Conservation (phyloP, 176 grass and related monocot species). For the Alopecurus myosuroides region DNA sequence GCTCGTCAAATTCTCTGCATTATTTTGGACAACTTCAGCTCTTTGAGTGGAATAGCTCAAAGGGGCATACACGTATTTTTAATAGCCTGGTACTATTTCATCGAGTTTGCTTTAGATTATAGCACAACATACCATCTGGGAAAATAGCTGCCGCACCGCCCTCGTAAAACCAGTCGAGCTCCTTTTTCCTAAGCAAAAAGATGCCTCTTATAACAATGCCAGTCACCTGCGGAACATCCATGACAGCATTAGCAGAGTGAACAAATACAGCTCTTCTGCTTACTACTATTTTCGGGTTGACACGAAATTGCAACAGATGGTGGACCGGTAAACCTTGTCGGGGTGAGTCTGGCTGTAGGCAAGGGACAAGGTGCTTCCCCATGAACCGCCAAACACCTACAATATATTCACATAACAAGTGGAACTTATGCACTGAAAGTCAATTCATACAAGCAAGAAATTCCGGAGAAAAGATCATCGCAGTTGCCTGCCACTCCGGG, state of each 20-base stretch:
- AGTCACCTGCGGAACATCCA: conserved; percentile 47
- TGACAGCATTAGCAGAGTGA: background rate
- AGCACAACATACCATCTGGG: conserved; percentile 64
- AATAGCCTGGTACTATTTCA: background rate
- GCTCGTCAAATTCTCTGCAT: background rate
- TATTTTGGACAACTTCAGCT: background rate
- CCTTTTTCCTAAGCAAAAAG: conserved; percentile 85
- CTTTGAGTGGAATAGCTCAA: background rate
- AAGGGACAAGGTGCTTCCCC: conserved; percentile 95
- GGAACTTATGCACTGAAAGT: too few relatives aligned
- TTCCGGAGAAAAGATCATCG: too few relatives aligned
- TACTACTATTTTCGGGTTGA: background rate
- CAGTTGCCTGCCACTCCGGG: conserved; percentile 90
- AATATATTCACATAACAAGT: too few relatives aligned
- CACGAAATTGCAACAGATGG: background rate
- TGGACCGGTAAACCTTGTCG: conserved; percentile 51
- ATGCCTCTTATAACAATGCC: conserved; percentile 93
- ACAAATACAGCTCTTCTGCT: background rate
- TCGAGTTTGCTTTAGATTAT: background rate
- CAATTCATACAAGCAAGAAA: too few relatives aligned
- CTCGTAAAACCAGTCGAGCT: conserved; percentile 96
- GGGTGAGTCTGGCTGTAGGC: conserved; percentile 83
- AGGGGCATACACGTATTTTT: background rate
- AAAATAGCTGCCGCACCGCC: conserved; percentile 87
- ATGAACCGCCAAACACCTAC: conserved; percentile 96